Evolutionary conservation across 2,329 filamentous ascomycete species (phyloP), one percentile per base, ranked within the genome.

Genomic region (Colletotrichum lindemuthianum): DNA sequence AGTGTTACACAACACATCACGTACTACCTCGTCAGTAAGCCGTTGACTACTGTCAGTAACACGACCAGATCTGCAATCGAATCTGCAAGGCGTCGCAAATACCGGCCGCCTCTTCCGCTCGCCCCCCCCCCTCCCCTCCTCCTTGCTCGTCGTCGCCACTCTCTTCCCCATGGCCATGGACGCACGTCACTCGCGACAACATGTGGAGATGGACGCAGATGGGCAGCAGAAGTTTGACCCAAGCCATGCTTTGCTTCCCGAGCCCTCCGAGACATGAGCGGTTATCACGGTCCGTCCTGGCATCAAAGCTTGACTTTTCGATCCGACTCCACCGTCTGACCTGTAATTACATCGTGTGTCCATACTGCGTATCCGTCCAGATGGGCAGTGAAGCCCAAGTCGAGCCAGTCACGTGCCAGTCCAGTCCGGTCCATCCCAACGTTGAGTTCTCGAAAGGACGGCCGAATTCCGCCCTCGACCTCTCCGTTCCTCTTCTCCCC

Each of bases 281-380:
- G 58, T 24, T 48, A 48, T 43, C 40, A 56, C 45, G 58, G 58
- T 50, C 61, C 58, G 58, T 61, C 58, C n/a, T 52, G 43, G 51
- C 58, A 61, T 61, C 58, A 47, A 65, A 65, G 61, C 61, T 61
- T 61, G 61, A 65, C 51, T 33, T 37, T 39, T 50, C 7, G 57
- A 56, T 65, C 60, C 24, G 43, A 34, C 56, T 37, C 60, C 49
- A 48, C 49, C 37, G 45, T 45, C 13, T 9, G 34, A n/a, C n/a
- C 45, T 13, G 24, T 12, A 7, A 48, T 33, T 47, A n/a, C 48
- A 52, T 16, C 33, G 24, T 12, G 44, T 24, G 24, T 24, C 24
- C 4, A 24, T 24, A 24, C 24, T 24, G 24, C 24, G 24, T 24
- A 24, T n/a, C n/a, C n/a, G n/a, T n/a, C n/a, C 24, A 24, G 24